A percentile compares a stretch with the other conserved stretches of the same genome.
Evolutionary conservation across 805 yeast genomes (phyloP).

Genomic region (Yarrowia divulgata): DNA sequence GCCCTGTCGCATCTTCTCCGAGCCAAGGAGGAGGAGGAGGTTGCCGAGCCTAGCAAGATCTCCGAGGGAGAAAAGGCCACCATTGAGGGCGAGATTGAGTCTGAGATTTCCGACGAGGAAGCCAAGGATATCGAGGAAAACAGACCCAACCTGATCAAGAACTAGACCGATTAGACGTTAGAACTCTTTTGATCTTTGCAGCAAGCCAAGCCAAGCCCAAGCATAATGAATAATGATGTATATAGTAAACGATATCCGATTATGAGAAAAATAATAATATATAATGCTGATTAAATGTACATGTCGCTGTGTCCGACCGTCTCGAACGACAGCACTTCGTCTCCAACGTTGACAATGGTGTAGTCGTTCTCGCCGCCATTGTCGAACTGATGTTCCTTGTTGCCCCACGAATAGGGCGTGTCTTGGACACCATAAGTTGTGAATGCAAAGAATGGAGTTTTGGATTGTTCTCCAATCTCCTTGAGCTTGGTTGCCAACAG

Average conservation of each 20-base stretch:
- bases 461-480: constrained; percentile 37
- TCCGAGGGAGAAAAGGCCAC: constrained; percentile 46
- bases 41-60: not conserved
- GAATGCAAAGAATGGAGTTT: constrained; percentile 26
- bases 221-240: constrained; percentile 38
- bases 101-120: constrained; percentile 49
- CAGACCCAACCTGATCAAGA: constrained; percentile 28
- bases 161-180: constrained; percentile 13
- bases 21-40: constrained; percentile 42
- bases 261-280: not conserved
- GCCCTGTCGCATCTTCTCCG: constrained; percentile 52
- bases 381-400: constrained; percentile 43
- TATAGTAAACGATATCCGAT: constrained; percentile 32
- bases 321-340: constrained; percentile 24
- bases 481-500: constrained; percentile 7
- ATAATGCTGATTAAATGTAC: constrained; percentile 19
- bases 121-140: constrained; percentile 46
- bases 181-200: constrained; percentile 10
- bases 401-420: constrained; percentile 44
- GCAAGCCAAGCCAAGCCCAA: constrained; percentile 3
- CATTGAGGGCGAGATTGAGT: constrained; percentile 46
- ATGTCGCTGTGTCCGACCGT: constrained; percentile 33
- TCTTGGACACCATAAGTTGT: constrained; percentile 44
- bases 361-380: constrained; percentile 44
- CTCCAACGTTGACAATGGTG: constrained; percentile 39